Conservation (phyloP, 768 basidiomycete species). For the Pholiota molesta region DNA sequence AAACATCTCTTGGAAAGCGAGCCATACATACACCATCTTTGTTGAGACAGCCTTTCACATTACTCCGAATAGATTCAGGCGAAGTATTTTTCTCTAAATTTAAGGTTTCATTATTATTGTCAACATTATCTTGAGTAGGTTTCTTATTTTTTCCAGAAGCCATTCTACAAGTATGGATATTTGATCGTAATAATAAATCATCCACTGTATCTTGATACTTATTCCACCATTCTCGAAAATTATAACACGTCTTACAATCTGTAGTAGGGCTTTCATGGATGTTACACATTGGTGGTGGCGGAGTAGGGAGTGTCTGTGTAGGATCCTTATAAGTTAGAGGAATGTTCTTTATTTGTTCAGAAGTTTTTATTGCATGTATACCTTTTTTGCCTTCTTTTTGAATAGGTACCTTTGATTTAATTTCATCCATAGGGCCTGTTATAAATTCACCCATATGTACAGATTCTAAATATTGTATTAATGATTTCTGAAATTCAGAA, state of each 20-base stretch:
- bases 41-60: slow-evolving; percentile 29
- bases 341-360: background rate
- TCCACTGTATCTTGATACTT: slow-evolving; percentile 24
- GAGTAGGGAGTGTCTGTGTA: slow-evolving; percentile 23
- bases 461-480: slow-evolving; percentile 29
- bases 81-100: background rate
- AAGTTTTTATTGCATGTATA: background rate
- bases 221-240: slow-evolving; percentile 19
- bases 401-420: slow-evolving; percentile 10
- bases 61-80: background rate
- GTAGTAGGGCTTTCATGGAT: slow-evolving; percentile 2
- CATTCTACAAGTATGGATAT: slow-evolving; percentile 31
- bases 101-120: background rate
- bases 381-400: background rate
- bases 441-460: slow-evolving; percentile 32
- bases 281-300: slow-evolving; percentile 22
- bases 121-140: slow-evolving; percentile 11
- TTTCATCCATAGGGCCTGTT: slow-evolving; percentile 26
- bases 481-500: slow-evolving; percentile 20
- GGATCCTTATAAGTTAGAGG: slow-evolving; percentile 19
- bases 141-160: slow-evolving; percentile 19
- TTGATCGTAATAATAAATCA: slow-evolving; percentile 29
- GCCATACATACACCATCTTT: slow-evolving; percentile 33
- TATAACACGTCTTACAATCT: background rate
- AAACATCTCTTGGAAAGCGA: slow-evolving; percentile 35